Percentiles rank a stretch among this genome's conserved stretches.
Conservation (phyloP, 2,329 filamentous ascomycete genomes). For the Purpureocillium lavendulum region DNA sequence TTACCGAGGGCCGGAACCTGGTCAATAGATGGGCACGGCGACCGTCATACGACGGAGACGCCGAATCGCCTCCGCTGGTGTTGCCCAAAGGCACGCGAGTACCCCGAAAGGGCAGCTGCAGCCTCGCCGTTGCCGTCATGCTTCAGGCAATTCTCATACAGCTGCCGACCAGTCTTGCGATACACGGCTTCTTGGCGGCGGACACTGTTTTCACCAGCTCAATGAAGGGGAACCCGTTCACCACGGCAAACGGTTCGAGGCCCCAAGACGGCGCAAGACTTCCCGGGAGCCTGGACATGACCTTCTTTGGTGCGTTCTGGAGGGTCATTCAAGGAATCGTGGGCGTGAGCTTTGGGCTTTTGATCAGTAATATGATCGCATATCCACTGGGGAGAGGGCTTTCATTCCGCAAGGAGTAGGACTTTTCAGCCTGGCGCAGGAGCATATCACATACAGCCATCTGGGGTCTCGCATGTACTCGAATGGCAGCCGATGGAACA, state of each 20-base stretch:
- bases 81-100: slow-evolving; percentile 14
- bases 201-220: slow-evolving; percentile 47
- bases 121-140: slow-evolving; percentile 74
- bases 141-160: slow-evolving; percentile 75
- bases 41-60: slow-evolving; percentile 17
- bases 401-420: slow-evolving; percentile 29
- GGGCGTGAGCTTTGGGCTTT: slow-evolving; percentile 49
- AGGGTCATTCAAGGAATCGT: slow-evolving; percentile 52
- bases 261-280: slow-evolving; percentile 3
- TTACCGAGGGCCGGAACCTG: slow-evolving; percentile 13
- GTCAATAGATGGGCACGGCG: slow-evolving; percentile 19
- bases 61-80: slow-evolving; percentile 11
- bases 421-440: slow-evolving; percentile 35
- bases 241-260: slow-evolving; percentile 8
- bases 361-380: slow-evolving; percentile 43
- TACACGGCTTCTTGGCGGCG: slow-evolving; percentile 46
- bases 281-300: slow-evolving; percentile 25
- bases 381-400: slow-evolving; percentile 46
- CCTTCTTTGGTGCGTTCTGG: slow-evolving; percentile 42
- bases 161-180: slow-evolving; percentile 53
- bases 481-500: no score
- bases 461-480: no score
- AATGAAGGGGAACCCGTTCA: slow-evolving; percentile 31
- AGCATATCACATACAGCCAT: no score
- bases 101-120: slow-evolving; percentile 50